phyloP scores from a whole-genome alignment of 352 stramenopile genomes.

The Globisporangium spinosum region DNA sequence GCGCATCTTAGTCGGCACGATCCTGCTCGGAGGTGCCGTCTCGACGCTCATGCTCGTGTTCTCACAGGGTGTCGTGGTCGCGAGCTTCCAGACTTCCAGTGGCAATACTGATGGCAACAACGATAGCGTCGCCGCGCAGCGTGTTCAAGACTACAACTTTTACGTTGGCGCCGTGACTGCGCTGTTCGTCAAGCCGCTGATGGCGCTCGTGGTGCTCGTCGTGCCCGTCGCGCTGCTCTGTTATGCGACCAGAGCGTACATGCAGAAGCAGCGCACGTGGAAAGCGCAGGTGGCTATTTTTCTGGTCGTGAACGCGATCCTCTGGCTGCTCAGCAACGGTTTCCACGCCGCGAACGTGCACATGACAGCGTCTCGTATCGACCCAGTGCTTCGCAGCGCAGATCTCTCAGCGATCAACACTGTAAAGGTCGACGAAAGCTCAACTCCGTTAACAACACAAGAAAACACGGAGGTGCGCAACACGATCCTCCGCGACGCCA shows the following conservation, averaged over 20 bases:
- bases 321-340: slow-evolving; percentile 66
- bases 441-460: neutral
- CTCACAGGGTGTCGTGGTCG: slow-evolving; percentile 33
- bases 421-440: neutral
- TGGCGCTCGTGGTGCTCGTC: slow-evolving; percentile 41
- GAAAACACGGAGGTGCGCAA: slow-evolving; percentile 19
- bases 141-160: slow-evolving; percentile 31
- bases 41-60: slow-evolving; percentile 31
- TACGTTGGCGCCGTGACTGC: slow-evolving; percentile 36
- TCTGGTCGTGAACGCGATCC: slow-evolving; percentile 31
- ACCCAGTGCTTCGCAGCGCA: slow-evolving; percentile 25
- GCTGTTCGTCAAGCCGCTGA: slow-evolving; percentile 41
- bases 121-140: neutral
- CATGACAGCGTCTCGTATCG: slow-evolving; percentile 21
- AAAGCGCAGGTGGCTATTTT: slow-evolving; percentile 26
- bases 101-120: neutral
- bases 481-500: slow-evolving; percentile 37
- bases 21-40: slow-evolving; percentile 20
- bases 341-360: slow-evolving; percentile 58
- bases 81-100: slow-evolving; percentile 22
- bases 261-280: slow-evolving; percentile 32
- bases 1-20: slow-evolving; percentile 31
- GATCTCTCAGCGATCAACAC: slow-evolving; percentile 21
- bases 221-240: slow-evolving; percentile 51
- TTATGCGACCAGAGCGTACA: slow-evolving; percentile 47